A percentile compares a stretch with the other conserved stretches of the same genome.
phyloP scores from a whole-genome alignment of 192 early-diverging fungal species.

The Oehlia diaphana region DNA sequence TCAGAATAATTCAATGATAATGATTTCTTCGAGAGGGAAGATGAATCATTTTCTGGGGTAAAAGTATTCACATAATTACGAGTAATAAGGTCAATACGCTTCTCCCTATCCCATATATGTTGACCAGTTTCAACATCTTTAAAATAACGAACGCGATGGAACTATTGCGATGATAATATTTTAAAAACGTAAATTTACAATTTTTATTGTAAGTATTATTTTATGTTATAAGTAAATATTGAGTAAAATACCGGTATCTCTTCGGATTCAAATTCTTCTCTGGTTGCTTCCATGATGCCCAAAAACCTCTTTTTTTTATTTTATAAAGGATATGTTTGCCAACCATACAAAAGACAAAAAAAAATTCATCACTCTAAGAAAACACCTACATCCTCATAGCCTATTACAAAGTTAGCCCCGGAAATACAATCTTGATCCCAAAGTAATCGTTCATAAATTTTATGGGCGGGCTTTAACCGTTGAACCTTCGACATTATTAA shows the following conservation, averaged over 20 bases:
- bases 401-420: constrained; percentile 13
- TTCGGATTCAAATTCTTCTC: constrained; percentile 14
- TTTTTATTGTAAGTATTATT: background rate
- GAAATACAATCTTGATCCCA: constrained; percentile 19
- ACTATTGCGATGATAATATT: constrained; percentile 1
- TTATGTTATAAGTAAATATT: background rate
- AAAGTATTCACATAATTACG: background rate
- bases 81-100: constrained; percentile 23
- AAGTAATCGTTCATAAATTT: constrained; percentile 21
- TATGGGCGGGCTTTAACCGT: constrained; percentile 23
- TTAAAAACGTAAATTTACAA: background rate
- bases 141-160: constrained; percentile 30
- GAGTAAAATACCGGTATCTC: constrained; percentile 14
- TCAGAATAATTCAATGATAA: background rate
- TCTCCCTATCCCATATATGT: constrained; percentile 25
- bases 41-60: background rate
- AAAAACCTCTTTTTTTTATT: constrained; percentile 19
- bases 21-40: background rate
- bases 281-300: constrained; percentile 14
- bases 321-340: background rate
- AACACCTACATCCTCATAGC: constrained; percentile 24
- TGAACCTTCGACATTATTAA: background rate
- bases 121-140: background rate
- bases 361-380: too few relatives aligned
- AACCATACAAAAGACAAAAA: background rate